A percentile compares a stretch with the other conserved stretches of the same genome.
phyloP scores from a whole-genome alignment of 768 basidiomycete species.

The Sistotremastrum suecicum region DNA sequence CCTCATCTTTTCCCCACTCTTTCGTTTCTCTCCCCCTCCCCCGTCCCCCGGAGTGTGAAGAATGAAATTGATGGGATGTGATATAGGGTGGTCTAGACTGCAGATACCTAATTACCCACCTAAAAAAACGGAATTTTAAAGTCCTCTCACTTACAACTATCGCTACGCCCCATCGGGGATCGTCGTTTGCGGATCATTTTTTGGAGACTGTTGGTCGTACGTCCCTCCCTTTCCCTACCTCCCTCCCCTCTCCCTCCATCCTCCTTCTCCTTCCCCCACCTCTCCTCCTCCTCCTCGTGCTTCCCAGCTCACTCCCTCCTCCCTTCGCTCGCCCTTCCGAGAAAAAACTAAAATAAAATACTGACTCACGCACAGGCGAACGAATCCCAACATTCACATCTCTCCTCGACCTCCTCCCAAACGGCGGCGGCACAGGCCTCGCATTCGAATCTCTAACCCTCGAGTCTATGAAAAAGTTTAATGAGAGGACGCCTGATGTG shows the following conservation, averaged over 20 bases:
- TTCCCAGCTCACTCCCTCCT: too few species aligned
- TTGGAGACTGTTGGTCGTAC: slow-evolving; percentile 53
- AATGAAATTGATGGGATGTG: slow-evolving; percentile 29
- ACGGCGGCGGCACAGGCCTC: slow-evolving; percentile 87
- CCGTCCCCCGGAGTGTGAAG: background rate
- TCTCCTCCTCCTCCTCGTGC: too few species aligned
- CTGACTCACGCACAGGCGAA: too few species aligned
- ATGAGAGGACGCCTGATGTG: slow-evolving; percentile 70
- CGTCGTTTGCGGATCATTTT: slow-evolving; percentile 86
- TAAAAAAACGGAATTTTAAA: slow-evolving; percentile 61
- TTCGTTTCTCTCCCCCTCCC: background rate
- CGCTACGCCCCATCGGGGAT: slow-evolving; percentile 89
- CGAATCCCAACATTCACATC: slow-evolving; percentile 24
- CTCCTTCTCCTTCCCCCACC: too few species aligned
- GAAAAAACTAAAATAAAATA: too few species aligned
- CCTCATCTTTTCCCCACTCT: slow-evolving; percentile 6
- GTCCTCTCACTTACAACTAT: slow-evolving; percentile 88
- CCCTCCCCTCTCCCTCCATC: slow-evolving; percentile 19
- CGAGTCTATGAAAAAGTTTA: slow-evolving; percentile 80
- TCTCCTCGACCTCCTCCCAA: slow-evolving; percentile 67
- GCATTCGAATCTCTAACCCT: slow-evolving; percentile 84
- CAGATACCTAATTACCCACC: slow-evolving; percentile 73
- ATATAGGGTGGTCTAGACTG: slow-evolving; percentile 91
- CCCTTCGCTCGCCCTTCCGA: too few species aligned
- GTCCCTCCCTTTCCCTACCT: slow-evolving; percentile 55